Base-by-base conservation (phyloP, 2,329 filamentous ascomycete species). In the Cordyceps sp. region DNA sequence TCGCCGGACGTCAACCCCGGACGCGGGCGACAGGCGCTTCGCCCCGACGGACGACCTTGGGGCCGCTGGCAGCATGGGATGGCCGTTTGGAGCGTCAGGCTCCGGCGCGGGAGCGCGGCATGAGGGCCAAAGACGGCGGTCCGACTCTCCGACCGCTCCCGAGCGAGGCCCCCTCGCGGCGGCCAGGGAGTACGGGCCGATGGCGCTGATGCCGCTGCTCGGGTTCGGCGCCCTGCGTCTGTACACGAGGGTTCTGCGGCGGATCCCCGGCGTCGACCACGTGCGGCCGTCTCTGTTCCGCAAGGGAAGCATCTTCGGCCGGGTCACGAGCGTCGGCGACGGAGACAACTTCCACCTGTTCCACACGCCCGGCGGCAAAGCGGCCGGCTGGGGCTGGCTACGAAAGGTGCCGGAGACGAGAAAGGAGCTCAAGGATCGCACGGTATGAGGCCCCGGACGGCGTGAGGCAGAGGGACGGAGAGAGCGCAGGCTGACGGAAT, bases 271-370 rank as follows among this genome's bases (percentile, higher is more conserved):
- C 34, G 72, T 82, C 23, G 64, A 69, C 17, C 69, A 85, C 49
- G 78, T 98, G 42, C 73, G 73, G 30, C 79, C 83, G 3, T 61
- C 64, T 10, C 78, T 77, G 48, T 88, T 88, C 49, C 73, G 81
- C 29, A 74, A 64, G 37, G 69, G 81, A 43, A 86, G 73, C 42
- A 49, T 98, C 26, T 79, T 88, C 44, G 90, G 90, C 12, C 70
- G 69, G 38, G 90, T 96, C 26, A 94, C 88, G 10, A 85, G 81
- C 43, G 90, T 98, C 17, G 90, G 92, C 26, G 90, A 98, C 64
- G 92, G 85, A 4, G 90, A 98, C 55, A 88, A 88, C 50, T 94
- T 98, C 53, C 79, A 90, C 43, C 54, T 98, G 30, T 98, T 79
- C 52, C 90, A 98, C 53, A 96, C 85, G 0, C 90, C 90, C 0